A percentile compares a stretch with the other conserved stretches of the same genome.
phyloP scores from a whole-genome alignment of 768 basidiomycete genomes.

The Lenzites betulinus region DNA sequence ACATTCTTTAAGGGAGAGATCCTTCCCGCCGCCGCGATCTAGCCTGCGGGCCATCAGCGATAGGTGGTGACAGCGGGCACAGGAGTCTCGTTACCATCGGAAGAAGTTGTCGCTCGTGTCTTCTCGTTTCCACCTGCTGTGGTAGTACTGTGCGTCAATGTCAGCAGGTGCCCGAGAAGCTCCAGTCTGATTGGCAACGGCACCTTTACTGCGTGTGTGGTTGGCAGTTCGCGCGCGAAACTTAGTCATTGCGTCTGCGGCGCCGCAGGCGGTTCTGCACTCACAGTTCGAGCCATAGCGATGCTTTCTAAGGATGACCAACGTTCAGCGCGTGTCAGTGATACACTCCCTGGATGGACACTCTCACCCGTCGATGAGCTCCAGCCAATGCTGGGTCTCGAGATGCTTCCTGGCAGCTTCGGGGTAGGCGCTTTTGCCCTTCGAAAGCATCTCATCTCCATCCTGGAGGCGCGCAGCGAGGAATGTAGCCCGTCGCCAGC shows the following conservation, averaged over 20 bases:
- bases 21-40: conserved; percentile 59
- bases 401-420: conserved; percentile 47
- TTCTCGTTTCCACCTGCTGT: conserved; percentile 55
- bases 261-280: conserved; percentile 20
- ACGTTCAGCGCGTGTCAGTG: background rate
- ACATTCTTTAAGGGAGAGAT: conserved; percentile 57
- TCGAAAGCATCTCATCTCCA: conserved; percentile 41
- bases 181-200: background rate
- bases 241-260: background rate
- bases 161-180: conserved; percentile 1
- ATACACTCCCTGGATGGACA: background rate
- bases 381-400: conserved; percentile 66
- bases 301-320: conserved; percentile 45
- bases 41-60: conserved; percentile 45
- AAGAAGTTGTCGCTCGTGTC: conserved; percentile 72
- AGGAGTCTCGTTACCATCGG: conserved; percentile 43
- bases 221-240: background rate
- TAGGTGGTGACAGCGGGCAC: background rate
- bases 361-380: conserved; percentile 58
- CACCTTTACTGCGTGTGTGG: conserved; percentile 43
- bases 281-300: conserved; percentile 64
- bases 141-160: conserved; percentile 49
- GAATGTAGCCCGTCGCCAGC: conserved; percentile 52
- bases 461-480: conserved; percentile 46
- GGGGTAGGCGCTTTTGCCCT: conserved; percentile 30